These are phyloP conservation scores for Mixia osmundae DNA, from an alignment of 1,284 basidiomycete species.

Conservation along the genomic window DNA sequence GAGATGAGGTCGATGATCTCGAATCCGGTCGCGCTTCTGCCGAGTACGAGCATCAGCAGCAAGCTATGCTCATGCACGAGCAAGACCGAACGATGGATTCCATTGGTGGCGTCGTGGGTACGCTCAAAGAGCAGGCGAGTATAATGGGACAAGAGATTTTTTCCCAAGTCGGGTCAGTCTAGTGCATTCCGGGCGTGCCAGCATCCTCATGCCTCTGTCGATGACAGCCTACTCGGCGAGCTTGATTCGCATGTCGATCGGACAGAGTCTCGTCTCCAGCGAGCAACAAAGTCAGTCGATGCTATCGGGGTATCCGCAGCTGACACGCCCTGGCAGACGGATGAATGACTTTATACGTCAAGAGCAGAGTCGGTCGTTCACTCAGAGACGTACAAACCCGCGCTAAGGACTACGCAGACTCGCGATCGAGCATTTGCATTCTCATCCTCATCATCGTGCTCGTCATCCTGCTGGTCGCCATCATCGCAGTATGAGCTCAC, in stretches of 20 bases:
- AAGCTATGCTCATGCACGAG: slow-evolving; percentile 49
- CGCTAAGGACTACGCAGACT: slow-evolving; percentile 1
- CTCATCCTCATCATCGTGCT: slow-evolving; percentile 8
- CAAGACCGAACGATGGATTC: slow-evolving; percentile 65
- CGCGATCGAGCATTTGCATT: slow-evolving; percentile 9
- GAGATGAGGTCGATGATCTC: slow-evolving; percentile 1
- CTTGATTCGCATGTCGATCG: slow-evolving; percentile 5
- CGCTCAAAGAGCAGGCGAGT: slow-evolving; percentile 60
- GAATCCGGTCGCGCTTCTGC: background rate
- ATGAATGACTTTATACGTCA: slow-evolving; percentile 7
- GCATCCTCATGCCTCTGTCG: background rate
- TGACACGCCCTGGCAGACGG: slow-evolving; percentile 5
- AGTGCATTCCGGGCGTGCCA: background rate
- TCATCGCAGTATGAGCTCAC: slow-evolving; percentile 5
- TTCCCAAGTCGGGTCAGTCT: slow-evolving; percentile 58
- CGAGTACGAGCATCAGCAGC: slow-evolving; percentile 5
- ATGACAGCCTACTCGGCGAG: slow-evolving; percentile 4
- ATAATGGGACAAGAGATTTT: slow-evolving; percentile 68
- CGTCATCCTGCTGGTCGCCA: slow-evolving; percentile 4
- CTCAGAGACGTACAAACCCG: background rate
- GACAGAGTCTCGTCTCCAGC: slow-evolving; percentile 6
- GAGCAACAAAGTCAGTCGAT: too few relatives aligned
- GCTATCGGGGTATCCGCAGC: too few relatives aligned
- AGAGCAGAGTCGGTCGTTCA: slow-evolving; percentile 6
- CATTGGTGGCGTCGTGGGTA: slow-evolving; percentile 56